phyloP scores from a whole-genome alignment of 2,329 filamentous ascomycete genomes.

The Lecanoromycetidae sp. region DNA sequence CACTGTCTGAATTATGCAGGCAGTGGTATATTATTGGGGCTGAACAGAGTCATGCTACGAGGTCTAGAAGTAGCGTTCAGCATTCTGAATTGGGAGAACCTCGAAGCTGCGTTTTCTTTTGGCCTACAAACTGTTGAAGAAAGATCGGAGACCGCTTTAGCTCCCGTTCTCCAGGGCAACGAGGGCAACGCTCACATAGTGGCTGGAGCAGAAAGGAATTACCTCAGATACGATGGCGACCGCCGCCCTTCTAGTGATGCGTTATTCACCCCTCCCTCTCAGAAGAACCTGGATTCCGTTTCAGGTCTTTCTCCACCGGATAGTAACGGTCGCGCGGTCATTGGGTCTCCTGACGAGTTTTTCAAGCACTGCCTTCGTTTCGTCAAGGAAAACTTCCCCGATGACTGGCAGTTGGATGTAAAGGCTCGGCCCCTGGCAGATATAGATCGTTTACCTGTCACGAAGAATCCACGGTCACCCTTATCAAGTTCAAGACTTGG shows the following conservation, averaged over 20 bases:
- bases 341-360: slow-evolving; percentile 6
- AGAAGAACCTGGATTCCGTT: background rate
- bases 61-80: slow-evolving; percentile 12
- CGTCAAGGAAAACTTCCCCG: slow-evolving; percentile 4
- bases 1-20: slow-evolving; percentile 7
- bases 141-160: background rate
- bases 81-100: slow-evolving; percentile 15
- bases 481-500: slow-evolving; percentile 11
- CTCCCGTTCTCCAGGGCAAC: background rate
- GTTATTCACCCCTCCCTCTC: background rate
- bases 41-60: slow-evolving; percentile 3
- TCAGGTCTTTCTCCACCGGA: background rate
- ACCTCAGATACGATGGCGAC: background rate
- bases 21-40: slow-evolving; percentile 5
- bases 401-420: slow-evolving; percentile 8
- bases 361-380: slow-evolving; percentile 6
- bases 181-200: background rate
- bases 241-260: background rate
- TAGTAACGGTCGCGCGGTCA: background rate
- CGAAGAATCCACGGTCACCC: slow-evolving; percentile 6
- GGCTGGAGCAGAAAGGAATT: too few relatives aligned
- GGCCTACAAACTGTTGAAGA: slow-evolving; percentile 7
- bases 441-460: slow-evolving; percentile 12
- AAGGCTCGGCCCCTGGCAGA: slow-evolving; percentile 10
- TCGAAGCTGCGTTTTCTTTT: slow-evolving; percentile 15